phyloP scores from a whole-genome alignment of 116 monocot genomes.

The Cymodocea nodosa region DNA sequence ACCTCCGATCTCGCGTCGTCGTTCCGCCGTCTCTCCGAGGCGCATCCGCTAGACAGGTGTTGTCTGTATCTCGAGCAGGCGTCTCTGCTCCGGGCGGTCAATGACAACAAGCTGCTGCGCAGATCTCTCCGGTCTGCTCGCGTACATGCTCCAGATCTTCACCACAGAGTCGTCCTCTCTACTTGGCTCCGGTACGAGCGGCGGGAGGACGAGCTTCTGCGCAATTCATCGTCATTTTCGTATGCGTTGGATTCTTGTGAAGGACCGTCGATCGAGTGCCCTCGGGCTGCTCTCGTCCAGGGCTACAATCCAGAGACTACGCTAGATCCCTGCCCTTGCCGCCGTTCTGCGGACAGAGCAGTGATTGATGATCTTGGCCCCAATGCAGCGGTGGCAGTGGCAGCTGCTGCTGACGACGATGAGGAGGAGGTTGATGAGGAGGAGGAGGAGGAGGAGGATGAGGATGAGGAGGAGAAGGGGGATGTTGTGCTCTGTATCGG shows the following conservation, averaged over 20 bases:
- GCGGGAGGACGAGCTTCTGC: conserved; percentile 45
- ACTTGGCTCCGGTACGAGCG: conserved; percentile 64
- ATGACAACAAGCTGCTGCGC: conserved; percentile 38
- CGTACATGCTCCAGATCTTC: conserved; percentile 38
- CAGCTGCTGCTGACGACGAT: conserved; percentile 1
- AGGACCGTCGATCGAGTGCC: conserved; percentile 66
- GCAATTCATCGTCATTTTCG: conserved; percentile 10
- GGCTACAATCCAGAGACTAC: conserved; percentile 19
- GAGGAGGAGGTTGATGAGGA: conserved; percentile 20
- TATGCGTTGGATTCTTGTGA: conserved; percentile 14
- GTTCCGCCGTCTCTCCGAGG: conserved; percentile 24
- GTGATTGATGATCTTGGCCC: neutral
- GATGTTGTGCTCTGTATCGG: conserved; percentile 72
- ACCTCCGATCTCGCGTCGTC: conserved; percentile 45
- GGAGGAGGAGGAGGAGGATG: conserved; percentile 35
- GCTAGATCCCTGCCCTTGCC: conserved; percentile 33
- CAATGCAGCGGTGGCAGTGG: neutral
- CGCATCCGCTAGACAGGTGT: conserved; percentile 15
- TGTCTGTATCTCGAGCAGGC: conserved; percentile 59
- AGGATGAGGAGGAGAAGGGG: conserved; percentile 23
- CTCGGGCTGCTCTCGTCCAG: conserved; percentile 40
- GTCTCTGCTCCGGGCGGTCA: conserved; percentile 38
- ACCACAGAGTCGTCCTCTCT: conserved; percentile 50
- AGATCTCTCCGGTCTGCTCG: conserved; percentile 40
- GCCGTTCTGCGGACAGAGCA: neutral